Evolutionary conservation across 1,284 basidiomycete genomes (phyloP).

Genomic region (Porphyrellus sp.): DNA sequence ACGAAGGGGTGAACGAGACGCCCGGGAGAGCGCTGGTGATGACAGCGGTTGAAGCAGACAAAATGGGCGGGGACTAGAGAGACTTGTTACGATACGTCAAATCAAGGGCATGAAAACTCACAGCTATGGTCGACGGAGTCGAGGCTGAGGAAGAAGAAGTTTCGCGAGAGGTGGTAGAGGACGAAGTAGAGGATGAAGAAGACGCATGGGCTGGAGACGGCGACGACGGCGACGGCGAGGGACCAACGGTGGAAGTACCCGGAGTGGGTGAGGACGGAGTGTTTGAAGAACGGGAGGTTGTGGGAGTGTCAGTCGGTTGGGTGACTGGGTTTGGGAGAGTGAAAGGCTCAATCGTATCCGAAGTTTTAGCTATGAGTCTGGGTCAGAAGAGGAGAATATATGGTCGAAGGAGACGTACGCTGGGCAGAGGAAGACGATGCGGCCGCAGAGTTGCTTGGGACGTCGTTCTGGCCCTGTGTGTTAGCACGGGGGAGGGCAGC

Average conservation of each 20-base stretch:
- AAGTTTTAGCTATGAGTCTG: conserved; percentile 1
- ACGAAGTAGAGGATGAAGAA: neutral
- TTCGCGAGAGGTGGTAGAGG: conserved; percentile 4
- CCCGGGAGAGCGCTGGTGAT: neutral
- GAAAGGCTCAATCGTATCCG: rapidly evolving
- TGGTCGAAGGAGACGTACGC: neutral
- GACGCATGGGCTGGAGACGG: neutral
- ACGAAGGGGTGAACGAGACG: conserved; percentile 2
- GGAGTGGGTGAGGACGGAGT: neutral
- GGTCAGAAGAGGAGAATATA: neutral
- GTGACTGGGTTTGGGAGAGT: neutral
- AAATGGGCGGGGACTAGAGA: conserved; percentile 6
- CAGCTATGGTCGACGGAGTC: neutral
- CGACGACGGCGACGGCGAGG: neutral
- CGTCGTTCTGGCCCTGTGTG: neutral
- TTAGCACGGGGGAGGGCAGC: neutral
- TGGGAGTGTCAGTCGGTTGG: neutral
- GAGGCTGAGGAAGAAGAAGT: neutral
- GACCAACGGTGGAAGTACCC: neutral
- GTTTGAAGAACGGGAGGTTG: neutral
- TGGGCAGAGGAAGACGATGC: neutral
- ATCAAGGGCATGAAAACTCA: conserved; percentile 3
- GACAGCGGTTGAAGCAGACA: neutral
- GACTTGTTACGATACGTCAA: neutral
- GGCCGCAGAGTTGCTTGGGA: neutral